These are phyloP conservation scores for Microbotryum lychnidis-dioicae DNA, from an alignment of 1,284 basidiomycete species.

Conservation along the genomic window DNA sequence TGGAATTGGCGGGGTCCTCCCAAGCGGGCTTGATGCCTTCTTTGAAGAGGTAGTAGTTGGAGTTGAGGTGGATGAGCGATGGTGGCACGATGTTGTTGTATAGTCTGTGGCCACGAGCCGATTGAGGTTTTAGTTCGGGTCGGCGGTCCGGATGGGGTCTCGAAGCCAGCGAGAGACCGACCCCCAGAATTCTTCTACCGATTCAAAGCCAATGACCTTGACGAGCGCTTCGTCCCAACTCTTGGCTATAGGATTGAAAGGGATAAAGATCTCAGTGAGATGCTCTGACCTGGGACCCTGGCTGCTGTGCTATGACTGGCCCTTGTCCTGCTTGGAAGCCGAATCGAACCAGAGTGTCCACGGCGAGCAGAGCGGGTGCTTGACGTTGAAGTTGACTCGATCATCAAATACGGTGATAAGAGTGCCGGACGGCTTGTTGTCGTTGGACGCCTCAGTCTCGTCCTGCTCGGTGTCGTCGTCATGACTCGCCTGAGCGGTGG, in stretches of 20 bases:
- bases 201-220: constrained; percentile 83
- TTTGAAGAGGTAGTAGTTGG: constrained; percentile 99
- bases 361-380: constrained; percentile 35
- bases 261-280: not conserved
- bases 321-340: constrained; percentile 64
- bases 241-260: constrained; percentile 48
- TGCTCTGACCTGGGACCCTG: not conserved
- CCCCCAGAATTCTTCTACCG: constrained; percentile 98
- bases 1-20: constrained; percentile 92
- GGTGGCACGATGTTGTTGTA: constrained; percentile 98
- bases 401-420: constrained; percentile 32
- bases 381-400: constrained; percentile 32
- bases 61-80: constrained; percentile 85
- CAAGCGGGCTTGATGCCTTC: constrained; percentile 91
- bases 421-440: not conserved
- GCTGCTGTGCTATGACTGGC: not conserved
- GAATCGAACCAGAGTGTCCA: constrained; percentile 98
- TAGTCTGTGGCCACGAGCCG: constrained; percentile 48
- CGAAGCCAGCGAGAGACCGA: constrained; percentile 41
- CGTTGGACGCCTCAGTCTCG: not conserved
- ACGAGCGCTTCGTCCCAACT: constrained; percentile 98
- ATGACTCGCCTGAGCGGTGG: not conserved
- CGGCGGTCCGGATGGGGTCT: not conserved
- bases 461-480: not conserved
- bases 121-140: not conserved